These are phyloP conservation scores for Quercus parvula DNA, from an alignment of 306 rosid genomes.

Conservation along the genomic window DNA sequence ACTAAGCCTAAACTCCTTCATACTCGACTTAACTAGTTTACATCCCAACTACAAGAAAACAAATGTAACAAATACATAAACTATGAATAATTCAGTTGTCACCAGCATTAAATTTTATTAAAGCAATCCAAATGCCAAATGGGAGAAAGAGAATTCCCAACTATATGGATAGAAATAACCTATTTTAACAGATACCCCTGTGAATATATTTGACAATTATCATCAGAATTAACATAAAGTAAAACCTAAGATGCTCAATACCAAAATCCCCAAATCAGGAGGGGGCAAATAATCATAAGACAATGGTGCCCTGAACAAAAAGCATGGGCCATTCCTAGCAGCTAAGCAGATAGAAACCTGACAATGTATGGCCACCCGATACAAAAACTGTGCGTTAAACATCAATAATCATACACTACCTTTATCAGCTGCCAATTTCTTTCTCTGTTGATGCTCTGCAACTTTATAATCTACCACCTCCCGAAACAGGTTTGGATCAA, in stretches of 20 bases:
- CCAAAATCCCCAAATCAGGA: conserved; percentile 45
- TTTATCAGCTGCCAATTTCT: conserved; percentile 64
- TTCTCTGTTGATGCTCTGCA: conserved; percentile 95
- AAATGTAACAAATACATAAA: too few relatives aligned
- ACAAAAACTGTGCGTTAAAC: conserved; percentile 6
- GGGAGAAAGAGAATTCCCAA: not conserved
- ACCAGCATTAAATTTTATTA: not conserved
- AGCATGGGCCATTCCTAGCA: conserved; percentile 7
- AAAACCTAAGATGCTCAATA: not conserved
- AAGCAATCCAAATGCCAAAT: not conserved
- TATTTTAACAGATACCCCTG: not conserved
- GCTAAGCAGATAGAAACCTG: not conserved
- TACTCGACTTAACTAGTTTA: too few relatives aligned
- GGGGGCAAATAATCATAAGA: conserved; percentile 41
- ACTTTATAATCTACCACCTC: conserved; percentile 94
- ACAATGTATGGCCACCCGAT: conserved; percentile 7
- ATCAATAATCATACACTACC: conserved; percentile 23
- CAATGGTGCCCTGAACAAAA: conserved; percentile 25
- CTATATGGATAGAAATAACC: not conserved
- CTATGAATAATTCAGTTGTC: not conserved
- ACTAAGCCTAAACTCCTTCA: too few relatives aligned
- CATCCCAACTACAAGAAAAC: too few relatives aligned
- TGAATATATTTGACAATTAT: not conserved
- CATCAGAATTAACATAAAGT: not conserved
- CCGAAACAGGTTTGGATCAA: conserved; percentile 69